These are phyloP conservation scores for Brassica nigra DNA, from an alignment of 345 rosid genomes.

Conservation along the genomic window DNA sequence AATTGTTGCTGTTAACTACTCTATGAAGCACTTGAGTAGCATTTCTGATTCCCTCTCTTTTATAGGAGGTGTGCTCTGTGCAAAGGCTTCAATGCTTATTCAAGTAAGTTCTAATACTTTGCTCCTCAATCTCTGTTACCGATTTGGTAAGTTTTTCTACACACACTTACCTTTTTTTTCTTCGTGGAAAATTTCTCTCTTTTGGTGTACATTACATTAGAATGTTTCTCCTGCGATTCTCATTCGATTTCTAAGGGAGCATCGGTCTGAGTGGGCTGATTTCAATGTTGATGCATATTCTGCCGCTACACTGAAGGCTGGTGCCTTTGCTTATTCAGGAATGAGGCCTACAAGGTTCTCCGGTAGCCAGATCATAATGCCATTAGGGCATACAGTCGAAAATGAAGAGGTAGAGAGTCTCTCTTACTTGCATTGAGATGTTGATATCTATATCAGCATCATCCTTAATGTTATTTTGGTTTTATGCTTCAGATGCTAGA, in stretches of 20 bases:
- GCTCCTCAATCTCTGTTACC: background rate
- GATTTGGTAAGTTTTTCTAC: background rate
- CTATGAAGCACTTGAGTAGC: conserved; percentile 61
- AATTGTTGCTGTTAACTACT: conserved; percentile 72
- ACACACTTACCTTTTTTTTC: background rate
- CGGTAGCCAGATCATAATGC: conserved; percentile 95
- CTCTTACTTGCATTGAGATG: background rate
- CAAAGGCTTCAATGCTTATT: conserved; percentile 96
- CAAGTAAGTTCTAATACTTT: conserved; percentile 54
- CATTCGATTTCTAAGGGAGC: conserved; percentile 93
- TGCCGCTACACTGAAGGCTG: conserved; percentile 81
- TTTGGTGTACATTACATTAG: conserved; percentile 38
- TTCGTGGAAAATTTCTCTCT: background rate
- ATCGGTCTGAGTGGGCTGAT: conserved; percentile 99
- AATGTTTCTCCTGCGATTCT: conserved; percentile 94
- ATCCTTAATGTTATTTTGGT: background rate
- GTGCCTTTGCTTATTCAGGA: conserved; percentile 79
- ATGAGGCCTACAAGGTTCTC: conserved; percentile 94
- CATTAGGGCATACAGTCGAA: conserved; percentile 94
- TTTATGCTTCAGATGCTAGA: conserved; percentile 71
- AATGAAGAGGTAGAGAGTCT: conserved; percentile 75
- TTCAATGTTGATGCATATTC: conserved; percentile 96
- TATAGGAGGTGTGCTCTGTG: conserved; percentile 94
- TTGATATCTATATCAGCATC: background rate
- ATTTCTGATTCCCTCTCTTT: conserved; percentile 59